These are phyloP conservation scores for Boletellus dicymbophilus DNA, from an alignment of 1,284 basidiomycete species.

Conservation along the genomic window DNA sequence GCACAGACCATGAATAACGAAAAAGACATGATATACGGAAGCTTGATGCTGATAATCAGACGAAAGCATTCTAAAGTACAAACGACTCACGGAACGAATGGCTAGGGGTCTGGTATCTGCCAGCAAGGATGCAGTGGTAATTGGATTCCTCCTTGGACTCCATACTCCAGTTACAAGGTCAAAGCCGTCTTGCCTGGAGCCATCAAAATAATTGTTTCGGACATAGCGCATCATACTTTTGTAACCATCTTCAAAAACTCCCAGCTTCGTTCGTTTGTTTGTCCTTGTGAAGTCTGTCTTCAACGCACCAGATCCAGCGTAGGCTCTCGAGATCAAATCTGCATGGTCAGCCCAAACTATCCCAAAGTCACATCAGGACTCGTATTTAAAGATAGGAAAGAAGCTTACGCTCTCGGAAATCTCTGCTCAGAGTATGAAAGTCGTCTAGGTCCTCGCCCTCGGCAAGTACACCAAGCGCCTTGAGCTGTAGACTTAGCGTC, in stretches of 20 bases:
- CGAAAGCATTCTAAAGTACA: not conserved
- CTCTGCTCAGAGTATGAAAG: constrained; percentile 75
- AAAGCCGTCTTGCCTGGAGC: constrained; percentile 89
- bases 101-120: constrained; percentile 79
- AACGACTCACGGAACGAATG: constrained; percentile 72
- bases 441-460: constrained; percentile 74
- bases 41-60: constrained; percentile 44
- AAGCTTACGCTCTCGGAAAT: constrained; percentile 85
- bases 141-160: constrained; percentile 74
- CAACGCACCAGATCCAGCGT: constrained; percentile 93
- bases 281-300: constrained; percentile 98
- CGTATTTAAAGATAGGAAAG: constrained; percentile 1
- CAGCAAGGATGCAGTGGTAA: constrained; percentile 66
- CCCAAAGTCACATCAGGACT: constrained; percentile 4
- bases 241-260: constrained; percentile 83
- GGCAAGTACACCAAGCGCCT: constrained; percentile 68
- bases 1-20: constrained; percentile 87
- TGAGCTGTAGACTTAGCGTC: constrained; percentile 82
- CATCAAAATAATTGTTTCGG: constrained; percentile 98
- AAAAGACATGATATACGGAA: constrained; percentile 84
- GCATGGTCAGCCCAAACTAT: constrained; percentile 98
- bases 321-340: constrained; percentile 88
- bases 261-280: constrained; percentile 84
- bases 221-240: constrained; percentile 90
- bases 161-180: constrained; percentile 94